Evolutionary conservation across 2,329 filamentous ascomycete genomes (phyloP), one percentile per base, ranked within the genome.

Genomic region (Pyrenochaeta sp.): DNA sequence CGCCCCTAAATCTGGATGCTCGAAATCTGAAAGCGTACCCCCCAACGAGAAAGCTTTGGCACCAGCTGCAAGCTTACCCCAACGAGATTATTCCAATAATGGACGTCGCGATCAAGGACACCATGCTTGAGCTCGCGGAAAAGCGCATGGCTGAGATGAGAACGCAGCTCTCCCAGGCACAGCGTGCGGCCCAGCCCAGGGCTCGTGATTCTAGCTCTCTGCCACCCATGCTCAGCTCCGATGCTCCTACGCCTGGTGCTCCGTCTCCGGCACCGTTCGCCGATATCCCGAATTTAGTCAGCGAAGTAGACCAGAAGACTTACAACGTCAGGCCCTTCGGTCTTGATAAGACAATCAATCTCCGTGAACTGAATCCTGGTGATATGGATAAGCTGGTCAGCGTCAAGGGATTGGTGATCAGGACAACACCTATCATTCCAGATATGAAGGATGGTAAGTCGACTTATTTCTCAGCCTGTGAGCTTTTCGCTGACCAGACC

Each of bases 321-420:
- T 99, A 95, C 75, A 89, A 94, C 68, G 91, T 97, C 27, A 85
- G 96, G 54, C 92, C 94, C 0, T 97, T 93, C 73, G 93, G 93
- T 7, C 80, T 98, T 40, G 93, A 97, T 68, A 85, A 88, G 60
- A 89, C 89, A 0, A 91, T 93, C 61, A 99, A 99, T 67, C 83
- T 99, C 80, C 87, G 95, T 77, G 95, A 98, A 57, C 83, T 99
- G 31, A 96, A 99, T 72, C 95, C 95, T 4, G 90, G 90, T 84
- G 92, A 98, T 71, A 97, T 98, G 86, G 96, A 99, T 77, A 96
- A 96, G 72, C 85, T 99, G 61, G 89, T 99, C 62, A 91, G 89
- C 62, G 89, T 99, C 77, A 99, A 98, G 78, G 95, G 95, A 40
- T 83, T 99, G 14, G 95, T 99, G 56, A 99, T 99, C 69, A 88